These are phyloP conservation scores for Celoporthe dispersa DNA, from an alignment of 2,329 filamentous ascomycete species.

Conservation along the genomic window DNA sequence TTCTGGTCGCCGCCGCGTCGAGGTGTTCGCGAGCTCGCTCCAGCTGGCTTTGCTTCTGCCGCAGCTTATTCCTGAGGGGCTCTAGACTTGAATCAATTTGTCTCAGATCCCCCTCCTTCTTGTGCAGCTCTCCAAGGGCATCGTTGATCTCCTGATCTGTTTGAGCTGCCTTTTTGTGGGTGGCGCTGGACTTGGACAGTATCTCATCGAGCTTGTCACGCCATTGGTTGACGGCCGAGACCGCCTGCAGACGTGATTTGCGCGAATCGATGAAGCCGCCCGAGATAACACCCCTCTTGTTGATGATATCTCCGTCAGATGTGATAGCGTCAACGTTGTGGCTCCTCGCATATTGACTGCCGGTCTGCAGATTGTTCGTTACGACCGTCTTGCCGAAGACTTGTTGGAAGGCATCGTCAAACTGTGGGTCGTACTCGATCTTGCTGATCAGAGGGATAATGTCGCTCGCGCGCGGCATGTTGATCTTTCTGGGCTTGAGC, in stretches of 20 bases:
- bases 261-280: constrained; percentile 91
- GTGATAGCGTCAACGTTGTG: constrained; percentile 94
- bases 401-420: constrained; percentile 86
- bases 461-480: constrained; percentile 84
- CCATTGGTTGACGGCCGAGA: constrained; percentile 75
- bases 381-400: constrained; percentile 96
- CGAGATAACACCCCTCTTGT: constrained; percentile 93
- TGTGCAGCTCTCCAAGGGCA: constrained; percentile 76
- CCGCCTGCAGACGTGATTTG: constrained; percentile 84
- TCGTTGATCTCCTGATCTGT: constrained; percentile 89
- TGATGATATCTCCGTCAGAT: constrained; percentile 89
- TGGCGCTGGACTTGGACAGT: constrained; percentile 64
- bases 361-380: constrained; percentile 86
- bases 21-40: constrained; percentile 75
- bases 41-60: constrained; percentile 74
- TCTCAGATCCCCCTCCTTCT: constrained; percentile 39
- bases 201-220: constrained; percentile 75
- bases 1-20: constrained; percentile 67
- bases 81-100: constrained; percentile 83
- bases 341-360: constrained; percentile 87
- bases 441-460: constrained; percentile 87
- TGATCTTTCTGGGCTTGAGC: constrained; percentile 70
- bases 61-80: constrained; percentile 76
- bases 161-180: constrained; percentile 71
- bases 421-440: constrained; percentile 75